Conservation (phyloP, 1,139 yeast genomes). For the Suhomyces coccinellae region DNA sequence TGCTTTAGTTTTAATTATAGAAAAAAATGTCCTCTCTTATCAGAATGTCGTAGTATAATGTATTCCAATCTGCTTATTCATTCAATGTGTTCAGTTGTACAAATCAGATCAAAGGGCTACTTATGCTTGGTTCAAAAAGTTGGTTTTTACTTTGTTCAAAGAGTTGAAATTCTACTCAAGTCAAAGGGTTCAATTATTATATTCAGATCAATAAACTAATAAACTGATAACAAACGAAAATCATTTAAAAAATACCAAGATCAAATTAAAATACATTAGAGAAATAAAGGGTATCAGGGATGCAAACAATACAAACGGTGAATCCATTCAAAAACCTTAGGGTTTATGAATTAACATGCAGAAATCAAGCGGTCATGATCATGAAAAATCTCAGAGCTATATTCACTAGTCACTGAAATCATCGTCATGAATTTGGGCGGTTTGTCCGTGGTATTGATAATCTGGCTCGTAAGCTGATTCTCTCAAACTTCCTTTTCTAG, state of each 20-base stretch:
- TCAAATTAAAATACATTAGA: constrained; percentile 9
- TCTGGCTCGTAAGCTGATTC: constrained; percentile 40
- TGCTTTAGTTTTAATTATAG: too few relatives aligned
- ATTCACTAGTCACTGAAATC: constrained; percentile 37
- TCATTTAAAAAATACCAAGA: neutral
- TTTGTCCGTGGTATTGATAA: constrained; percentile 30
- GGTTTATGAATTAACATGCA: constrained; percentile 8
- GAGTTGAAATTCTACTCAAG: too few relatives aligned
- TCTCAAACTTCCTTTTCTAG: constrained; percentile 48
- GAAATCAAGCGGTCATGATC: neutral
- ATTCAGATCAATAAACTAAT: neutral
- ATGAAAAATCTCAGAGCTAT: neutral
- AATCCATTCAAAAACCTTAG: constrained; percentile 4
- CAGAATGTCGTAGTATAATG: too few relatives aligned
- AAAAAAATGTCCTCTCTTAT: neutral
- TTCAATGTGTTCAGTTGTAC: too few relatives aligned
- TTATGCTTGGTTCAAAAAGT: too few relatives aligned
- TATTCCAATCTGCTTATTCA: too few relatives aligned
- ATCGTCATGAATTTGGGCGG: constrained; percentile 38
- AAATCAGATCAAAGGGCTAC: too few relatives aligned
- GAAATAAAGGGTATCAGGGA: constrained; percentile 11
- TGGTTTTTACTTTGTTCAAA: too few relatives aligned
- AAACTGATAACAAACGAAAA: too few relatives aligned
- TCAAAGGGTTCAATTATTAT: neutral
- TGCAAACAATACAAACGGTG: constrained; percentile 4